These are phyloP conservation scores for Alnus rubra DNA, from an alignment of 306 rosid genomes.

Conservation along the genomic window DNA sequence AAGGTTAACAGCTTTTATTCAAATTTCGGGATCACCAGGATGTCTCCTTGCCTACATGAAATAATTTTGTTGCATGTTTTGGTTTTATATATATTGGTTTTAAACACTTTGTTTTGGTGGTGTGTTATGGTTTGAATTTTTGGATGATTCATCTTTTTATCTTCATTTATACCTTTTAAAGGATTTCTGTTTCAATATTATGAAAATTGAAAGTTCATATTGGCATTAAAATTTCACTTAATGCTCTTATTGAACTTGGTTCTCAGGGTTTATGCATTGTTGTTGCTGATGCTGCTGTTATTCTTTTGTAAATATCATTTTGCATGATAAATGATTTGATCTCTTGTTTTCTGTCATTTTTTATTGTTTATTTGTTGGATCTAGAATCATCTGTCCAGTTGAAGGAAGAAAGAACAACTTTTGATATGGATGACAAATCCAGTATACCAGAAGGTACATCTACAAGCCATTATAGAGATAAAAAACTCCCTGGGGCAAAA, in stretches of 20 bases:
- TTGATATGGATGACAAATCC: slow-evolving; percentile 55
- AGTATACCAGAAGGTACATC: slow-evolving; percentile 62
- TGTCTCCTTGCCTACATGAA: background rate
- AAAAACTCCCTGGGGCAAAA: slow-evolving; percentile 36
- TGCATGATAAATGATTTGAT: slow-evolving; percentile 1
- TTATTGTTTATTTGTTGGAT: slow-evolving; percentile 11
- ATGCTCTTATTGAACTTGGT: background rate
- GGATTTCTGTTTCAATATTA: background rate
- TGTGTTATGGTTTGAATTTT: background rate
- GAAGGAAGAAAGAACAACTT: slow-evolving; percentile 55
- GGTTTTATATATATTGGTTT: background rate
- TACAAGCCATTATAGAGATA: slow-evolving; percentile 56
- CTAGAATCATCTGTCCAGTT: slow-evolving; percentile 69
- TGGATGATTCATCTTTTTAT: background rate
- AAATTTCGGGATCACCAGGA: background rate
- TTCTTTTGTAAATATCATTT: slow-evolving; percentile 19
- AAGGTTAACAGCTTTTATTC: background rate
- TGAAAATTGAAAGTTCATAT: background rate
- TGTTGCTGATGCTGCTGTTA: background rate
- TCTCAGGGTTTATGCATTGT: background rate
- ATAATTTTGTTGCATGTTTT: background rate
- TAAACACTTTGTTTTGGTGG: background rate
- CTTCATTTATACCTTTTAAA: background rate
- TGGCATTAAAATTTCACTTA: background rate
- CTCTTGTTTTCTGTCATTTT: slow-evolving; percentile 17